Percentiles rank a stretch among this genome's conserved stretches.
phyloP scores from a whole-genome alignment of 129 eudicot species.

The Cynara cardunculus region DNA sequence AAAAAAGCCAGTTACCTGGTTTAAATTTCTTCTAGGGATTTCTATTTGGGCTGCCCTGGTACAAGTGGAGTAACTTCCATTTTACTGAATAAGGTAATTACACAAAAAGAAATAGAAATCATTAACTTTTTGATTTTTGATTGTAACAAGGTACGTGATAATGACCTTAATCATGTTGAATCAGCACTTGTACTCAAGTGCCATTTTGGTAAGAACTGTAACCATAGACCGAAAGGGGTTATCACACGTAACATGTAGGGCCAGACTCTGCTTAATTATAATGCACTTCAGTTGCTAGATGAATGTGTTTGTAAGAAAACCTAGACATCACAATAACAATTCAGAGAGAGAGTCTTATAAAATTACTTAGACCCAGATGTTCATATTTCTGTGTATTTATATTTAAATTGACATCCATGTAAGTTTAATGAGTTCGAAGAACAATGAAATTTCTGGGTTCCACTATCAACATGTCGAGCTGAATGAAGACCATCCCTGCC shows the following conservation, averaged over 20 bases:
- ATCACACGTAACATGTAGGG: slow-evolving; percentile 25
- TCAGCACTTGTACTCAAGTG: background rate
- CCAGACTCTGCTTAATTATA: slow-evolving; percentile 25
- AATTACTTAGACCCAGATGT: background rate
- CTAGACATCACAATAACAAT: background rate
- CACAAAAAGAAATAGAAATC: background rate
- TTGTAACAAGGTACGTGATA: background rate
- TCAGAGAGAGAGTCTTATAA: background rate
- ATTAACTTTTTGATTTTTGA: background rate
- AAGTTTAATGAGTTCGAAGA: background rate
- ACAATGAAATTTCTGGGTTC: background rate
- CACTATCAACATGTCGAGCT: background rate
- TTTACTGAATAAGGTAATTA: background rate
- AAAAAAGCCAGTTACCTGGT: background rate
- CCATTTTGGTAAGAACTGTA: slow-evolving; percentile 3
- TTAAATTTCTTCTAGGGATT: background rate
- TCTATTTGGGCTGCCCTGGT: background rate
- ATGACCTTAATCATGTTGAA: background rate
- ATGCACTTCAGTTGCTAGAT: slow-evolving; percentile 18
- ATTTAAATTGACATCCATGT: background rate
- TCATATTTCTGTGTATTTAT: background rate
- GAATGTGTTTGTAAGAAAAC: slow-evolving; percentile 14
- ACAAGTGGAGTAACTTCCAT: background rate
- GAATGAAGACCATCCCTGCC: background rate
- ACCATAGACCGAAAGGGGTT: background rate